These are phyloP conservation scores for Mucor ambiguus DNA, from an alignment of 371 early-diverging fungal genomes.

Conservation along the genomic window DNA sequence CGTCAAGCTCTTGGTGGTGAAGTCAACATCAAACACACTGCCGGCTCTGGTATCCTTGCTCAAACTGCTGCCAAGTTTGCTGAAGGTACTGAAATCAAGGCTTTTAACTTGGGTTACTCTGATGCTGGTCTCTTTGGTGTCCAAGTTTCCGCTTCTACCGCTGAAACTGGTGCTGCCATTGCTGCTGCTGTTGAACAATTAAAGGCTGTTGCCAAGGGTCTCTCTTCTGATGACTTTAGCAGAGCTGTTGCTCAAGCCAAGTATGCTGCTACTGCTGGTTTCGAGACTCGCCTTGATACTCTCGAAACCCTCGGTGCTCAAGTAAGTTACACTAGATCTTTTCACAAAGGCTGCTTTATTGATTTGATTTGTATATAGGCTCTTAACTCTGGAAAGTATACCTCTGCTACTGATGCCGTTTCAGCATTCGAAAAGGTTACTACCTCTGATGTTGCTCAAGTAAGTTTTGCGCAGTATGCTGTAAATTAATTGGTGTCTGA, in stretches of 20 bases:
- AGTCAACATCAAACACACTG: slow-evolving; percentile 74
- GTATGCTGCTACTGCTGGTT: slow-evolving; percentile 70
- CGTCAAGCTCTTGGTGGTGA: slow-evolving; percentile 82
- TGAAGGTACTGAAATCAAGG: slow-evolving; percentile 60
- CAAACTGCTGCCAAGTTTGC: slow-evolving; percentile 63
- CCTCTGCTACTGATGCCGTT: slow-evolving; percentile 52
- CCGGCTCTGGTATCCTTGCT: slow-evolving; percentile 73
- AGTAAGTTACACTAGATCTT: slow-evolving; percentile 27
- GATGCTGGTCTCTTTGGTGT: slow-evolving; percentile 95
- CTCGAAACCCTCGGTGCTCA: slow-evolving; percentile 51
- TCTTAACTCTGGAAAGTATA: slow-evolving; percentile 49
- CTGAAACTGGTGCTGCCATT: slow-evolving; percentile 67
- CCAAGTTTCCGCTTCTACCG: slow-evolving; percentile 66
- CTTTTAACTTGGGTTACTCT: slow-evolving; percentile 88
- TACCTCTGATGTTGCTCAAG: slow-evolving; percentile 65
- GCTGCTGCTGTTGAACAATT: slow-evolving; percentile 73
- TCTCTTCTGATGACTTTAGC: slow-evolving; percentile 69
- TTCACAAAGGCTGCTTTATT: not conserved
- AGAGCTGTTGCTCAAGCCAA: slow-evolving; percentile 88
- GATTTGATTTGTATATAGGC: slow-evolving; percentile 39
- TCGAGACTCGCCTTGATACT: slow-evolving; percentile 65
- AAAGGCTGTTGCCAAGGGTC: slow-evolving; percentile 59
- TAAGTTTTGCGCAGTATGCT: slow-evolving; percentile 25
- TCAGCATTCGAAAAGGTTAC: slow-evolving; percentile 64
- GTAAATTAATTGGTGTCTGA: not conserved